Percentiles rank a stretch among this genome's conserved stretches.
Conservation (phyloP, 768 basidiomycete species). For the Boletus sp. region DNA sequence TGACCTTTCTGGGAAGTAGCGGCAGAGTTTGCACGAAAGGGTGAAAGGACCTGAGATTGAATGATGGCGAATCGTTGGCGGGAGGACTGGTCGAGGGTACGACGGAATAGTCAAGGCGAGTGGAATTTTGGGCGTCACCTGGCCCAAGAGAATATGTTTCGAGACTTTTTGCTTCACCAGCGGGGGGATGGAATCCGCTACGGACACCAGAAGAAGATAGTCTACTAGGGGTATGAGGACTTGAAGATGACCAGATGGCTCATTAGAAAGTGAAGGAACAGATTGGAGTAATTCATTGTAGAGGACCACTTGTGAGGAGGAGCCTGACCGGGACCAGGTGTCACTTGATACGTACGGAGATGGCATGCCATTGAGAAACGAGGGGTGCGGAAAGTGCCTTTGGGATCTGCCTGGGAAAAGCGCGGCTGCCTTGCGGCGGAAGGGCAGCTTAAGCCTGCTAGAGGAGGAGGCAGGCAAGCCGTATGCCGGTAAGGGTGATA, state of each 20-base stretch:
- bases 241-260: too few species aligned
- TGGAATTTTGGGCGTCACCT: constrained; percentile 33
- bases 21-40: constrained; percentile 48
- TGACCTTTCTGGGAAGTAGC: constrained; percentile 14
- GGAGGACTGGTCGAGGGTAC: constrained; percentile 21
- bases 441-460: too few species aligned
- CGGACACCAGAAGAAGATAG: too few species aligned
- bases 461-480: too few species aligned
- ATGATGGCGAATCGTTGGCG: constrained; percentile 37
- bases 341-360: constrained; percentile 33
- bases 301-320: constrained; percentile 61
- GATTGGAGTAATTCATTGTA: too few species aligned
- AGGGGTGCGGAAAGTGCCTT: too few species aligned
- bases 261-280: too few species aligned
- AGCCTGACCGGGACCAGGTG: constrained; percentile 47
- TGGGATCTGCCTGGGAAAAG: too few species aligned
- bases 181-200: constrained; percentile 15
- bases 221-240: too few species aligned
- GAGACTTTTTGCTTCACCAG: constrained; percentile 31
- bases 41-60: constrained; percentile 71
- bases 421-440: too few species aligned
- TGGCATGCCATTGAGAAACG: too few species aligned
- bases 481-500: too few species aligned
- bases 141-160: constrained; percentile 34
- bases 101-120: constrained; percentile 27